Base-by-base conservation (phyloP, 805 yeast genomes). In the Ogataea paraovalis region DNA sequence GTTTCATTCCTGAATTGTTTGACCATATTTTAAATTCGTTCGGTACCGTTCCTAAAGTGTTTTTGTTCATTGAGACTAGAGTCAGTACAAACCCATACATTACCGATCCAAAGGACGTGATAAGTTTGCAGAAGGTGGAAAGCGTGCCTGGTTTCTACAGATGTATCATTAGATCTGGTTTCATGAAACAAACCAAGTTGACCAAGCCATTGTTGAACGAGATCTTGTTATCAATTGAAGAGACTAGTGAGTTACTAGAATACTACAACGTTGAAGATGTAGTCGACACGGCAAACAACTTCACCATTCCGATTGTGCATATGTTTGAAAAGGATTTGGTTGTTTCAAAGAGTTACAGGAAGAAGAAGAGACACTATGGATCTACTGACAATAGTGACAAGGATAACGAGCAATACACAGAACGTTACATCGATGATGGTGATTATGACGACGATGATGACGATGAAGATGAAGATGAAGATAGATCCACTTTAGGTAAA, bases 151-250 rank as follows among this genome's bases (percentile, higher is more conserved):
- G 80, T 1, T 74, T 76, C 53, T 74, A 73, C 62, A 63, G 76
- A 48, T 76, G 80, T 49, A 64, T 76, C 14, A 53, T 77, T 6
- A 64, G 78, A 22, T 76, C 70, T 48, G 83, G 83, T 3, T 78
- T 76, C 58, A 73, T 73, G 76, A 77, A 74, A 39, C 55, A 54
- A 18, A 55, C 63, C 3, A 45, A 40, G 19, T 44, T 68, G 19
- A 52, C 52, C 44, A 60, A 48, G 23, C 20, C 22, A 10, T 41
- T 65, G 13, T 27, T 65, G 14, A 52, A 51, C 19, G 51, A 47
- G 3, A 54, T 65, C 30, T 33, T 62, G 27, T 20, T 46, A 8
- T 54, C 54, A 19, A 45, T 44, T n/a, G 42, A 48, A 3, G 51
- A 49, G 28, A 46, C 50, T 8, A 37, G 42, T 8, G 52, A 49